Conservation (phyloP, 345 rosid genomes). For the Trapa incisa region DNA sequence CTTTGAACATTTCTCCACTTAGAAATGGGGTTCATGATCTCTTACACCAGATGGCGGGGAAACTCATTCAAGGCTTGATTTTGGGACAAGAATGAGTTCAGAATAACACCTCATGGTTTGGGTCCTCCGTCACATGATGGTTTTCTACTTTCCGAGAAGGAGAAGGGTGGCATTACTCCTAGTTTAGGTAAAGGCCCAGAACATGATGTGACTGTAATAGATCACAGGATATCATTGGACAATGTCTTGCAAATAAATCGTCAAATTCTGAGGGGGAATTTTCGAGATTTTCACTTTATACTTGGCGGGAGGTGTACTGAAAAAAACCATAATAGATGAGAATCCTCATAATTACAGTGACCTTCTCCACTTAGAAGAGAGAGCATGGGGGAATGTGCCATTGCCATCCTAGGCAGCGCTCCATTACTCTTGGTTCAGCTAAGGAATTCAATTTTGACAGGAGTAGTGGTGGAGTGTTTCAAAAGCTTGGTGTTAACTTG, state of each 20-base stretch:
- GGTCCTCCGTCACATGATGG: constrained; percentile 29
- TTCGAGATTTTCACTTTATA: constrained; percentile 21
- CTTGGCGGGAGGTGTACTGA: constrained; percentile 1
- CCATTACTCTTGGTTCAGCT: constrained; percentile 66
- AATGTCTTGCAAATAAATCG: constrained; percentile 60
- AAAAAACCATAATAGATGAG: constrained; percentile 8
- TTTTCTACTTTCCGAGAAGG: constrained; percentile 23
- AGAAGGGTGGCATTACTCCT: constrained; percentile 34
- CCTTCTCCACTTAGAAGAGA: constrained; percentile 17
- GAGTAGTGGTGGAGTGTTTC: constrained; percentile 46
- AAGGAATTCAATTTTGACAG: constrained; percentile 86
- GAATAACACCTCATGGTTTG: constrained; percentile 59
- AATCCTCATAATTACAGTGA: constrained; percentile 13
- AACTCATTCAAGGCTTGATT: constrained; percentile 59
- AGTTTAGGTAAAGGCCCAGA: constrained; percentile 34
- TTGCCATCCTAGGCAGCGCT: constrained; percentile 42
- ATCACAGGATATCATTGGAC: constrained; percentile 84
- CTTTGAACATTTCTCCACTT: constrained; percentile 58
- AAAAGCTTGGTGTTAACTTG: constrained; percentile 34
- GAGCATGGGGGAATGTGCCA: constrained; percentile 19
- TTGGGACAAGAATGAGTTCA: constrained; percentile 71
- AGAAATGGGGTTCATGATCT: constrained; percentile 79
- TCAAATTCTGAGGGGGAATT: constrained; percentile 23
- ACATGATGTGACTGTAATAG: constrained; percentile 25
- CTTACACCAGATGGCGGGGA: constrained; percentile 68